These are phyloP conservation scores for Sisymbrium altissimum DNA, from an alignment of 345 rosid species.

Conservation along the genomic window DNA sequence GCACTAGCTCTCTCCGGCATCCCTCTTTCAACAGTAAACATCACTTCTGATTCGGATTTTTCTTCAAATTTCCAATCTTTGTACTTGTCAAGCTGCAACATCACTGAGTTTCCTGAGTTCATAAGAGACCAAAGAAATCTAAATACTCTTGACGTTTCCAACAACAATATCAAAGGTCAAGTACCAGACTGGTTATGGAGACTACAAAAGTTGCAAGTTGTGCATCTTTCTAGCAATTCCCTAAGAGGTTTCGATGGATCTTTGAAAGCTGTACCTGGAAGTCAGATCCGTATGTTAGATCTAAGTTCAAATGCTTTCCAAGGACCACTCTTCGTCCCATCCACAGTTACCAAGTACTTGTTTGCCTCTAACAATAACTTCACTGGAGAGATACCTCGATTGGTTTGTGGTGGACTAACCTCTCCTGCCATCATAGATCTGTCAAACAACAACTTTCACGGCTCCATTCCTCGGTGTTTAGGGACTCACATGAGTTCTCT, in stretches of 20 bases:
- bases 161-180: background rate
- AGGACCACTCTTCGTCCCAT: background rate
- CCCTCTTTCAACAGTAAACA: background rate
- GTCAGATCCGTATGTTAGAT: background rate
- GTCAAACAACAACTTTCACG: slow-evolving; percentile 2
- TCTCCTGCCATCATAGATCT: background rate
- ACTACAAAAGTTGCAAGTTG: background rate
- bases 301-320: background rate
- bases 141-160: background rate
- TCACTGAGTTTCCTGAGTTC: background rate
- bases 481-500: background rate
- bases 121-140: background rate
- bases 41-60: background rate
- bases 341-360: background rate
- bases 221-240: background rate
- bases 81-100: slow-evolving; percentile 5
- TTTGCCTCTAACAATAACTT: background rate
- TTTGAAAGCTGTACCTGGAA: background rate
- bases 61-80: background rate
- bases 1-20: background rate
- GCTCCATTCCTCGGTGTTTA: background rate
- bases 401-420: background rate
- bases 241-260: background rate
- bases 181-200: slow-evolving; percentile 2
- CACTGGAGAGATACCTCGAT: background rate